These are phyloP conservation scores for Striga asiatica DNA, from an alignment of 257 asterid species.

Conservation along the genomic window DNA sequence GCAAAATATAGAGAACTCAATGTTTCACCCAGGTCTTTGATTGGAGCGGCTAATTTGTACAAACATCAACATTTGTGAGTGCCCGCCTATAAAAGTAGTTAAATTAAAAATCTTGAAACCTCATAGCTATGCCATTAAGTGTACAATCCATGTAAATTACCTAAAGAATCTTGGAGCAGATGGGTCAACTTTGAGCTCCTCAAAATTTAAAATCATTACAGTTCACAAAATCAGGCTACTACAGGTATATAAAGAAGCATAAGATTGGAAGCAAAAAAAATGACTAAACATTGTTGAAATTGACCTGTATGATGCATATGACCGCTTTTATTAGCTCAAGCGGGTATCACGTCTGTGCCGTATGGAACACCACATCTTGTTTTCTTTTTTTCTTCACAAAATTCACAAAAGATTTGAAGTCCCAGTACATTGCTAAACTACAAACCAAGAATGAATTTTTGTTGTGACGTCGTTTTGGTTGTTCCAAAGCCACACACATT, in stretches of 20 bases:
- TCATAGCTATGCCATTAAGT: too few relatives aligned
- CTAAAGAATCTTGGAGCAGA: conserved; percentile 88
- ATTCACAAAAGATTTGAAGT: too few relatives aligned
- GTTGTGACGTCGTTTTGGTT: too few relatives aligned
- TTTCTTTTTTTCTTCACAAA: too few relatives aligned
- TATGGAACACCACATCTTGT: too few relatives aligned
- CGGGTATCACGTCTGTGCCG: conserved; percentile 92
- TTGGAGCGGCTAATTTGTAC: conserved; percentile 98
- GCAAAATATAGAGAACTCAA: conserved; percentile 87
- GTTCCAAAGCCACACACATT: too few relatives aligned
- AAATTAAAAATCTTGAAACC: too few relatives aligned
- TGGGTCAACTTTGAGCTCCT: conserved; percentile 96
- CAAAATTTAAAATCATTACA: conserved; percentile 3
- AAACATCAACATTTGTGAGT: conserved; percentile 90
- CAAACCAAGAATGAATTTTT: too few relatives aligned
- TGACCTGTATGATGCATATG: conserved; percentile 94
- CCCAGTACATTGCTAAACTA: too few relatives aligned
- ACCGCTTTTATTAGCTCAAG: conserved; percentile 91
- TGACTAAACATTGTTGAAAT: not conserved
- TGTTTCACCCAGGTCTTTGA: conserved; percentile 75
- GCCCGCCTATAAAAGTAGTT: conserved; percentile 53
- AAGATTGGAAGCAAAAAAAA: not conserved
- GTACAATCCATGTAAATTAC: conserved; percentile 25
- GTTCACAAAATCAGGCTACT: conserved; percentile 10
- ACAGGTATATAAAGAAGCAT: not conserved